phyloP scores from a whole-genome alignment of 345 rosid genomes.

The Turritis glabra region DNA sequence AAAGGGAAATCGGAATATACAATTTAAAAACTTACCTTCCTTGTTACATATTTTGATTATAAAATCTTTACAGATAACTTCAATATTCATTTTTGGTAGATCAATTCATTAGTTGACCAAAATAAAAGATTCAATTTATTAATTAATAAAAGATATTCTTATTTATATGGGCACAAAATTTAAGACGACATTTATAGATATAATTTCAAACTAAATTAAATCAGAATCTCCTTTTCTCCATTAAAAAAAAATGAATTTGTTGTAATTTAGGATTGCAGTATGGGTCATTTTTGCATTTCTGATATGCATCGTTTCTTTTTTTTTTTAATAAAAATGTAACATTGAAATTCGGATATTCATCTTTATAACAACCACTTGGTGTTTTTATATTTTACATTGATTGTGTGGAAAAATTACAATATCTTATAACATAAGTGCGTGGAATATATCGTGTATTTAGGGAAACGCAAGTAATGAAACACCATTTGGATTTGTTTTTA shows the following conservation, averaged over 20 bases:
- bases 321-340: too few relatives aligned
- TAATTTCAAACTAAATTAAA: not conserved
- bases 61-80: not conserved
- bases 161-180: not conserved
- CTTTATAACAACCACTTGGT: not conserved
- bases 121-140: not conserved
- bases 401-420: not conserved
- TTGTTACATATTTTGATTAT: not conserved
- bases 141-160: too few relatives aligned
- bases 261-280: not conserved
- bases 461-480: not conserved
- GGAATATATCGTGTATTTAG: not conserved
- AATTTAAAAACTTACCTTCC: not conserved
- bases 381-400: not conserved
- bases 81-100: not conserved
- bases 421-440: not conserved
- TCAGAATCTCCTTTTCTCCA: not conserved
- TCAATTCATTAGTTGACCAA: not conserved
- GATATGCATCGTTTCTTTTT: too few relatives aligned
- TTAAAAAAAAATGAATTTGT: not conserved
- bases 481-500: constrained; percentile 18
- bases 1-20: not conserved
- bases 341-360: too few relatives aligned
- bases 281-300: not conserved
- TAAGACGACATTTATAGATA: not conserved